Percentiles rank a stretch among this genome's conserved stretches.
These are phyloP conservation scores for Gautieria morchelliformis DNA, from an alignment of 768 basidiomycete species.

Conservation along the genomic window DNA sequence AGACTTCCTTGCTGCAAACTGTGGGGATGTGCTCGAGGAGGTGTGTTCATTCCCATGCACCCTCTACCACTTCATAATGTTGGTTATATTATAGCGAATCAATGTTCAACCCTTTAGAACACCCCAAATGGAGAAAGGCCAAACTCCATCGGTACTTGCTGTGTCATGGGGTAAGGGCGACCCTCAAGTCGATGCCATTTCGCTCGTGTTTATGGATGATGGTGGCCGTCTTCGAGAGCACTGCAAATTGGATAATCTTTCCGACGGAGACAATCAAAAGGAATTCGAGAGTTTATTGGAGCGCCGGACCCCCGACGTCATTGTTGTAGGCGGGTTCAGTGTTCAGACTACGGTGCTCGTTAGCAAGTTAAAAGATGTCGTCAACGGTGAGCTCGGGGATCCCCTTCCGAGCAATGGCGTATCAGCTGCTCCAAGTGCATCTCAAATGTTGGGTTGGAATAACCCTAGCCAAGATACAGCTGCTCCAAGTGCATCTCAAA, in stretches of 20 bases:
- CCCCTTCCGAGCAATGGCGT: conserved; percentile 17
- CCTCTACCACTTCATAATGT: conserved; percentile 3
- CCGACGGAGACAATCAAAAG: conserved; percentile 53
- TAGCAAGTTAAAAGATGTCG: conserved; percentile 51
- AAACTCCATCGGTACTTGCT: conserved; percentile 73
- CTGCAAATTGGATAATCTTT: conserved; percentile 79
- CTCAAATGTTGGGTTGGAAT: background rate
- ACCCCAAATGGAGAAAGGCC: conserved; percentile 55
- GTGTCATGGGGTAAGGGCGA: conserved; percentile 95
- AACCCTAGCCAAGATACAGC: too few relatives aligned
- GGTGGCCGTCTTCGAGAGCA: conserved; percentile 88
- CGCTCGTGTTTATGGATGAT: conserved; percentile 77
- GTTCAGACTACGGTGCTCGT: conserved; percentile 68
- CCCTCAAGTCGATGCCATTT: conserved; percentile 82
- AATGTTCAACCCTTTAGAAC: conserved; percentile 70
- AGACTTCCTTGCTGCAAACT: conserved; percentile 63
- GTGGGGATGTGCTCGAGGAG: conserved; percentile 56
- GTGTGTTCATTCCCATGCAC: conserved; percentile 33
- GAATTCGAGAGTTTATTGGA: conserved; percentile 78
- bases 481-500: background rate
- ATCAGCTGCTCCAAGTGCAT: background rate
- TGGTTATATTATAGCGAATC: conserved; percentile 47
- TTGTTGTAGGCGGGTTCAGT: conserved; percentile 83
- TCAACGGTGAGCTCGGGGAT: conserved; percentile 23
- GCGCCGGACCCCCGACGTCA: conserved; percentile 76